phyloP scores from a whole-genome alignment of 371 early-diverging fungal genomes.

The Mortierella sp. region DNA sequence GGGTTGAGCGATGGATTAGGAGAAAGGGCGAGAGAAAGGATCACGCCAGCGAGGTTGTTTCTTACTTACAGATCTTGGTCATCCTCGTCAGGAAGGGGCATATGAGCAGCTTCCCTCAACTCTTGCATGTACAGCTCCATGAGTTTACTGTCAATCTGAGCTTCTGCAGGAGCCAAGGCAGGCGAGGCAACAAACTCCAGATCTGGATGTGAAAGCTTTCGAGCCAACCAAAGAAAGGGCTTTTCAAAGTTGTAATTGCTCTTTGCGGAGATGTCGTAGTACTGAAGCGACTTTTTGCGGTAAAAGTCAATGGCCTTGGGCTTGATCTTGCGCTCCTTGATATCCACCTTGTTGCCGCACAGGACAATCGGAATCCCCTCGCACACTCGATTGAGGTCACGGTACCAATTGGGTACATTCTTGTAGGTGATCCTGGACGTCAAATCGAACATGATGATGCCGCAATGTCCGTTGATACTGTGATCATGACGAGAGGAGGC shows the following conservation, averaged over 20 bases:
- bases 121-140: conserved; percentile 86
- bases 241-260: conserved; percentile 99
- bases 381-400: conserved; percentile 98
- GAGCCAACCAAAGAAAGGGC: conserved; percentile 99
- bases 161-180: conserved; percentile 97
- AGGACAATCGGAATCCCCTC: conserved; percentile 99
- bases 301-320: conserved; percentile 99
- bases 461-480: conserved; percentile 99
- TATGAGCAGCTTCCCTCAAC: conserved; percentile 77
- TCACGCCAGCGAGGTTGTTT: no score
- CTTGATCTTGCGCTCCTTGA: conserved; percentile 99
- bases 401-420: conserved; percentile 99
- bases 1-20: no score
- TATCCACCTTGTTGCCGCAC: conserved; percentile 99
- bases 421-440: conserved; percentile 99
- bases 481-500: no score
- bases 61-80: conserved; percentile 77
- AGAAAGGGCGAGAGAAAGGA: no score
- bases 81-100: conserved; percentile 93
- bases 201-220: conserved; percentile 95
- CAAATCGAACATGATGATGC: conserved; percentile 99
- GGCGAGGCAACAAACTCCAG: conserved; percentile 99
- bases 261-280: conserved; percentile 99
- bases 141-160: conserved; percentile 81
- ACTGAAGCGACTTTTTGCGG: conserved; percentile 99